Evolutionary conservation across 2,329 filamentous ascomycete genomes (phyloP), one percentile per base, ranked within the genome.

Genomic region (Clonostachys rosea): DNA sequence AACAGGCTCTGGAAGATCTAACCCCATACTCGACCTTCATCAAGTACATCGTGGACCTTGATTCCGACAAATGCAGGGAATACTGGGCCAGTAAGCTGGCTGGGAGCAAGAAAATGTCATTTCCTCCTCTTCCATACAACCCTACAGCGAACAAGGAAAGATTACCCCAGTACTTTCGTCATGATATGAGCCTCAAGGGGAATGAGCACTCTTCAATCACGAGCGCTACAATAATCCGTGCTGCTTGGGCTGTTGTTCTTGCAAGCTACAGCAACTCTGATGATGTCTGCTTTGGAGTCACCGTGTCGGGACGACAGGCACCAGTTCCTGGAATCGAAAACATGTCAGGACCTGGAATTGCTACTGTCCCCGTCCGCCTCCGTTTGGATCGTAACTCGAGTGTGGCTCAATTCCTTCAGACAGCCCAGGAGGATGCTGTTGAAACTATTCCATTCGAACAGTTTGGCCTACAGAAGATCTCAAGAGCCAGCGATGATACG

Each of bases 401-500:
- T 6, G 20, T 42, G 14, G 13, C n/a, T 18, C n/a, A 42, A 7
- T 42, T 17, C 20, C 30, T 2, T 14, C 54, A 18, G 58, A 61
- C 76, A 34, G 13, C 56, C 2, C 53, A 58, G 34, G 34, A 50
- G 20, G 47, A 54, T 34, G 37, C 42, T 2, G 18, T 43, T 5
- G 34, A 43, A 4, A 47, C 43, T 42, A 40, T 44, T 4, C 34
- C 41, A 9, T 41, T 44, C 40, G 49, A 51, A 40, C 49, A 51
- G 30, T 42, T 24, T 20, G 47, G 49, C 5, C 42, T 51, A 24
- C 45, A 47, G 17, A 47, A 47, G n/a, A 51, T 51, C 14, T 30
- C 36, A 13, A 47, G 42, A 18, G 34, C 49, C 5, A 47, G 47
- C 43, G n/a, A 40, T n/a, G 47, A 49, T 13, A 44, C 47, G 12